A percentile compares a stretch with the other conserved stretches of the same genome.
phyloP scores from a whole-genome alignment of 768 basidiomycete species.

The Psilocybe subaeruginosa region DNA sequence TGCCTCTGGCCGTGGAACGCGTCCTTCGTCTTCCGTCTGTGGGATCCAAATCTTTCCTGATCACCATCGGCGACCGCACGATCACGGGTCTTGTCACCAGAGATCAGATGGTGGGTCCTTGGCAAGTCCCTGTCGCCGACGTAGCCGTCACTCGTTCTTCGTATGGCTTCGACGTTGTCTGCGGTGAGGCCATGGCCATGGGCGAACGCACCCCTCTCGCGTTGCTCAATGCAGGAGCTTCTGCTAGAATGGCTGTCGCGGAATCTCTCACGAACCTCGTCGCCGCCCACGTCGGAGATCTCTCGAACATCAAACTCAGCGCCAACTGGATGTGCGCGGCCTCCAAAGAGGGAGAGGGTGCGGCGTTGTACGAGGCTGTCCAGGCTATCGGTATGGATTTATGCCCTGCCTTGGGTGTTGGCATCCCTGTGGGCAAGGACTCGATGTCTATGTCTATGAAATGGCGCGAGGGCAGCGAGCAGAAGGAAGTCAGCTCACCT shows the following conservation, averaged over 20 bases:
- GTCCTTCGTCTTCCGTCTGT: slow-evolving; percentile 92
- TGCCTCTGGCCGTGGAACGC: slow-evolving; percentile 72
- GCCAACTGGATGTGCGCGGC: slow-evolving; percentile 99
- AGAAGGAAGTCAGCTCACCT: slow-evolving; percentile 87
- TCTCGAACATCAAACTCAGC: slow-evolving; percentile 87
- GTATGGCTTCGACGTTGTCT: slow-evolving; percentile 84
- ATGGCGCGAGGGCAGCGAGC: slow-evolving; percentile 66
- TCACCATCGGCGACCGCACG: slow-evolving; percentile 95
- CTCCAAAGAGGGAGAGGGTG: slow-evolving; percentile 86
- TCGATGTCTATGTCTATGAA: slow-evolving; percentile 99
- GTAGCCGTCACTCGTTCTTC: slow-evolving; percentile 95
- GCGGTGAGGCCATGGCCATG: slow-evolving; percentile 98
- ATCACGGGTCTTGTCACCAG: slow-evolving; percentile 94
- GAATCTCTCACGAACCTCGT: slow-evolving; percentile 92
- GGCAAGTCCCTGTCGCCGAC: slow-evolving; percentile 97
- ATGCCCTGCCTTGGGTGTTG: slow-evolving; percentile 90
- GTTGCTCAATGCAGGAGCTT: slow-evolving; percentile 83
- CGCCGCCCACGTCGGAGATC: slow-evolving; percentile 72
- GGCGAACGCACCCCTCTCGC: slow-evolving; percentile 96
- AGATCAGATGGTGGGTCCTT: slow-evolving; percentile 99
- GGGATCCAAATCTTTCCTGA: slow-evolving; percentile 95
- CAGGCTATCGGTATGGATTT: slow-evolving; percentile 90
- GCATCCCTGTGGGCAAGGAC: slow-evolving; percentile 98
- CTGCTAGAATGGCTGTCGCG: slow-evolving; percentile 94
- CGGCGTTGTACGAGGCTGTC: slow-evolving; percentile 87